Base-by-base conservation (phyloP, 2,329 filamentous ascomycete genomes). In the Microsporum audouinii region DNA sequence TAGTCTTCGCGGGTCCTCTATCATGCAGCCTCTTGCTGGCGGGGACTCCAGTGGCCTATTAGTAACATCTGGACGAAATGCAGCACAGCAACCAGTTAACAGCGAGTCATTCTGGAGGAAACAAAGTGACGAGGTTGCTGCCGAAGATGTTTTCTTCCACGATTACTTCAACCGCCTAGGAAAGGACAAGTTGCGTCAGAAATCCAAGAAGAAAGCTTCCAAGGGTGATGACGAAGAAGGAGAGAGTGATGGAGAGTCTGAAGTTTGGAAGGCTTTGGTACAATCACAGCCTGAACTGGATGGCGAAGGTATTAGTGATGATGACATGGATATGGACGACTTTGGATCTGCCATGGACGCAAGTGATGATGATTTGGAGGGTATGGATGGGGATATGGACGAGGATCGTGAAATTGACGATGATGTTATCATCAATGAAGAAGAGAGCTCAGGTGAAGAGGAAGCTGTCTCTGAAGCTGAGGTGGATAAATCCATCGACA, bases 81-180 rank as follows among this genome's bases (percentile, higher is more conserved):
- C 82, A 78, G 47, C 80, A 79, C 57, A 83, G 77, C 71, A 85
- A 78, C 81, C 85, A 1, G 81, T 99, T 73, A 99, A 99, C 75
- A 87, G 87, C 0, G 88, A 95, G 64, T 79, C 84, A 2, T 99
- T 99, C 80, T 96, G 91, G 89, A 87, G 86, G 69, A 90, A 89
- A 82, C 91, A 90, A 77, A 80, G 83, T n/a, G 86, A 90, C 65
- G 86, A 97, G 60, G 87, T 99, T 51, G 86, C 88, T 2, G 89
- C 86, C 0, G 91, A 99, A 66, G 94, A 99, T 71, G 88, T 91
- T 43, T 99, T 99, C 83, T 99, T 99, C 83, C 94, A 99, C 74
- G 86, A 90, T 66, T 99, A 99, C 82, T 99, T 99, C 76, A 86
- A 84, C 63, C 83, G 86, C 64, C 76, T 88, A 60, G 84, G 85